These are phyloP conservation scores for Talaromyces sp. DNA, from an alignment of 2,329 filamentous ascomycete genomes.

Conservation along the genomic window DNA sequence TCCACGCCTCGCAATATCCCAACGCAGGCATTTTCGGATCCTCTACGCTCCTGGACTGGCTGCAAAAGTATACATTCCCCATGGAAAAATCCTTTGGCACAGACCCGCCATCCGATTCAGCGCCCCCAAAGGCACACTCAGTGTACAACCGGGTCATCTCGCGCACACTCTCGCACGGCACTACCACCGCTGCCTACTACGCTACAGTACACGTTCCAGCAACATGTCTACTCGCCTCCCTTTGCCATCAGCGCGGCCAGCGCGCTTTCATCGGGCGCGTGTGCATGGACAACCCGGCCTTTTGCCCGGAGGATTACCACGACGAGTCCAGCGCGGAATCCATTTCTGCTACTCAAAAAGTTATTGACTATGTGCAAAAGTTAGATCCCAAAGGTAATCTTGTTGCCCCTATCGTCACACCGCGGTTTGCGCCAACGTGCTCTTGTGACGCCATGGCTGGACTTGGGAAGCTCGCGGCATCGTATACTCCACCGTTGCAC, in stretches of 20 bases:
- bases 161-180: conserved; percentile 80
- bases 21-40: conserved; percentile 93
- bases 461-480: conserved; percentile 60
- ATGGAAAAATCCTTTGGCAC: conserved; percentile 69
- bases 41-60: conserved; percentile 86
- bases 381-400: conserved; percentile 62
- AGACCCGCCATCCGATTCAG: conserved; percentile 14
- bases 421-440: conserved; percentile 56
- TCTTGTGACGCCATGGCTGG: conserved; percentile 50
- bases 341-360: conserved; percentile 51
- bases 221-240: conserved; percentile 84
- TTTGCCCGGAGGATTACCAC: conserved; percentile 72
- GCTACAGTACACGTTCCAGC: conserved; percentile 80
- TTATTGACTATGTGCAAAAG: conserved; percentile 58
- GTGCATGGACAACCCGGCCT: conserved; percentile 74
- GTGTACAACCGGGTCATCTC: conserved; percentile 76
- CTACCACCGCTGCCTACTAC: conserved; percentile 91
- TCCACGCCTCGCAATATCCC: conserved; percentile 91
- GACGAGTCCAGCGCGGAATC: conserved; percentile 62
- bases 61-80: conserved; percentile 91
- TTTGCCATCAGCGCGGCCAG: conserved; percentile 76
- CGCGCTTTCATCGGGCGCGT: conserved; percentile 85
- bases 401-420: conserved; percentile 74
- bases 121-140: conserved; percentile 21
- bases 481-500: conserved; percentile 53